Conservation (phyloP, 1,139 yeast genomes). For the Sugiyamaella grinbergsii region DNA sequence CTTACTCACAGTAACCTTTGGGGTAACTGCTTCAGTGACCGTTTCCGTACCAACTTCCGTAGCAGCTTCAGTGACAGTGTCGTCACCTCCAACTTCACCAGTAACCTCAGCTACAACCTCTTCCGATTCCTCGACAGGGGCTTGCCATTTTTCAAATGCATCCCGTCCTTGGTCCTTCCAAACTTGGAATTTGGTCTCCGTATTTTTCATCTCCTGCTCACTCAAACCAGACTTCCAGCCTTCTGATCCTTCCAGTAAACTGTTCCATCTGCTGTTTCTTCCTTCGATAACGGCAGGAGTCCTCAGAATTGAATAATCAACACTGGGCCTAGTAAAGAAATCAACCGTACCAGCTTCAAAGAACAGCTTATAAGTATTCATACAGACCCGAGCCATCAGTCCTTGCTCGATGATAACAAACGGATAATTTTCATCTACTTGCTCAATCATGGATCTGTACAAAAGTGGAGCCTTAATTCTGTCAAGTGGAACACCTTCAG, state of each 20-base stretch:
- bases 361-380: slow-evolving; percentile 75
- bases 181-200: slow-evolving; percentile 38
- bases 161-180: slow-evolving; percentile 37
- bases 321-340: slow-evolving; percentile 55
- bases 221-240: slow-evolving; percentile 42
- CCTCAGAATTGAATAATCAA: slow-evolving; percentile 16
- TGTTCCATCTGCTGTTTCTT: slow-evolving; percentile 31
- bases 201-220: slow-evolving; percentile 29
- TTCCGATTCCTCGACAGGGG: slow-evolving; percentile 24
- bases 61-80: slow-evolving; percentile 8
- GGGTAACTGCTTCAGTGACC: not conserved
- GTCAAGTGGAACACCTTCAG: slow-evolving; percentile 86
- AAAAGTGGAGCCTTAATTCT: slow-evolving; percentile 40
- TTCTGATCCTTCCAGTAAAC: slow-evolving; percentile 37
- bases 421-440: slow-evolving; percentile 59
- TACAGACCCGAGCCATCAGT: slow-evolving; percentile 78
- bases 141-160: slow-evolving; percentile 28
- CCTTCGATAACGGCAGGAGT: slow-evolving; percentile 28
- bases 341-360: slow-evolving; percentile 85
- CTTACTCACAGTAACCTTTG: not conserved
- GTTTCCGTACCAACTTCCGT: slow-evolving; percentile 6
- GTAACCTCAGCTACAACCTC: slow-evolving; percentile 25
- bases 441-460: slow-evolving; percentile 46
- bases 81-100: slow-evolving; percentile 21
- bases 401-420: slow-evolving; percentile 58